Base-by-base conservation (phyloP, 2,329 filamentous ascomycete species). In the Colletotrichum magnum region DNA sequence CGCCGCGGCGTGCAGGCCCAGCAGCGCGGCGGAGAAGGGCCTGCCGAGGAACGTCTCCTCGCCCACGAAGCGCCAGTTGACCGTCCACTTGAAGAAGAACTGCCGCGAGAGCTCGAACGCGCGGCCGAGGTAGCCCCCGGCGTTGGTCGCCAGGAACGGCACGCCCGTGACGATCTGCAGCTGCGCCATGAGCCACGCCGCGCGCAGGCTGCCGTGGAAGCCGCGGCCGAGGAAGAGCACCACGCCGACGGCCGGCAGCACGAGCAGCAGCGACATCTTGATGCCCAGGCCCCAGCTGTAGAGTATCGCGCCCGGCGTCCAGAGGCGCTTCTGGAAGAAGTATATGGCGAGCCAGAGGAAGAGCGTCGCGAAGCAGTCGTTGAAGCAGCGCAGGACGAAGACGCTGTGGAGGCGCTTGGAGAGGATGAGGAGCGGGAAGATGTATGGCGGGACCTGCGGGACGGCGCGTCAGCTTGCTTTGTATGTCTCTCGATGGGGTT, bases 81-180 rank as follows among this genome's bases (percentile, higher is more conserved):
- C 96, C 0, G 96, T 99, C 96, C 96, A 99, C 81, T 95, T 94
- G 85, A 95, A 98, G 75, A 97, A 87, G 82, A 99, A 99, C 74
- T 94, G 90, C 63, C 96, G 88, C 54, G 93, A 94, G 68, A 99
- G 87, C 82, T 99, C 94, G 77, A 99, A 99, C 0, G 96, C 94
- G 72, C 93, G 87, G 54, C 89, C 88, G 18, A 97, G 77, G 78
- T 99, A 99, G 32, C 91, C 93, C 68, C 81, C 80, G 21, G 90
- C 81, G 73, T 94, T 92, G 48, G 83, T 83, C 10, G 85, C 79
- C 24, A 93, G 78, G 81, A 98, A 98, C 0, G 94, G 94, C 51
- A 85, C 75, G 54, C 83, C 87, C 41, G 90, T 83, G 71, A 87
- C 79, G 75, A 96, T 85, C 81, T 98, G 95, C n/a, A 95, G 80